Percentiles rank a stretch among this genome's conserved stretches.
phyloP scores from a whole-genome alignment of 1,284 basidiomycete species.

The Malassezia caprae region DNA sequence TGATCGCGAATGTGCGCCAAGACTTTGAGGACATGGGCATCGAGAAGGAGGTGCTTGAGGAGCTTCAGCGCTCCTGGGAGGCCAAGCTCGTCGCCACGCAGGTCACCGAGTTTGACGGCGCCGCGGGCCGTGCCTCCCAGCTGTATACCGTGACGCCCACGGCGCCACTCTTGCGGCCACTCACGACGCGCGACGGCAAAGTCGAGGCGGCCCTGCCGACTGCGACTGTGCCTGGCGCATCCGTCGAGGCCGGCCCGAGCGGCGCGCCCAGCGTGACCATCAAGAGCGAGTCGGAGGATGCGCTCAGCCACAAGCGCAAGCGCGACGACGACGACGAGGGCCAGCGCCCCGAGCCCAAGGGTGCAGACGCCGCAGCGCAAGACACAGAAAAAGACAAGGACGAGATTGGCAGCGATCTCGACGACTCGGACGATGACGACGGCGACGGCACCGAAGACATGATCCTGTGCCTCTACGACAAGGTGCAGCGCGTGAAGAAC shows the following conservation, averaged over 20 bases:
- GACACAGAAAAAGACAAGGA: conserved; percentile 54
- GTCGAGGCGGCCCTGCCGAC: neutral
- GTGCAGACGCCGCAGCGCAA: conserved; percentile 36
- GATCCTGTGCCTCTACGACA: conserved; percentile 97
- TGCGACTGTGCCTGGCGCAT: neutral
- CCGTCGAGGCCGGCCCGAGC: neutral
- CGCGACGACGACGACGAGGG: conserved; percentile 20
- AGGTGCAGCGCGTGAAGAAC: conserved; percentile 96
- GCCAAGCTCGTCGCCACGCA: conserved; percentile 78
- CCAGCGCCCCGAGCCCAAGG: conserved; percentile 4
- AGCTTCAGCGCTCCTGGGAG: conserved; percentile 87
- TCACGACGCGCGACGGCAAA: conserved; percentile 18
- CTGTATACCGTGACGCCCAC: conserved; percentile 10
- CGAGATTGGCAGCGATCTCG: conserved; percentile 88
- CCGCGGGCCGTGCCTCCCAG: conserved; percentile 22
- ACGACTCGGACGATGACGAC: conserved; percentile 68
- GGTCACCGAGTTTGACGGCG: conserved; percentile 75
- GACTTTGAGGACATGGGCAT: conserved; percentile 98
- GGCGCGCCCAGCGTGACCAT: neutral
- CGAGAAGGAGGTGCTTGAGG: conserved; percentile 75
- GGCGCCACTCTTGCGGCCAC: neutral
- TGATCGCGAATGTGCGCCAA: conserved; percentile 72
- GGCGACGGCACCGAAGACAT: conserved; percentile 61
- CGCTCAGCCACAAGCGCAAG: conserved; percentile 21
- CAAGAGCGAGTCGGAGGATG: conserved; percentile 5